phyloP scores from a whole-genome alignment of 1,284 basidiomycete species.

The Cutaneotrichosporon cavernicola region DNA sequence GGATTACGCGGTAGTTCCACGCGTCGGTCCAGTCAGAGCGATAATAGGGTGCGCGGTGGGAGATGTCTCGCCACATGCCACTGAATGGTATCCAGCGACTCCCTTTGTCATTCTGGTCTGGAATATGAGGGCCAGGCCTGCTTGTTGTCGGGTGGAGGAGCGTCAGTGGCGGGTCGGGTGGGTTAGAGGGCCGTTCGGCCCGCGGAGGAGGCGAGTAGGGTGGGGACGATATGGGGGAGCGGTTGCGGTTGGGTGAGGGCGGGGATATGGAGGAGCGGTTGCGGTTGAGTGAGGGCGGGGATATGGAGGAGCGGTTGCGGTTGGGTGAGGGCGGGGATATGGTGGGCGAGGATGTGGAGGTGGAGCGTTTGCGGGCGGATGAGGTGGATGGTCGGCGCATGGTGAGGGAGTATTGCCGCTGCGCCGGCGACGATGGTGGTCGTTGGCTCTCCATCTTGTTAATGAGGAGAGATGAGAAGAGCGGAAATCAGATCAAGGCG shows the following conservation, averaged over 20 bases:
- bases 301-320: no score
- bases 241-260: background rate
- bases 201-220: conserved; percentile 20
- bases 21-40: conserved; percentile 81
- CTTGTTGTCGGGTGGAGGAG: conserved; percentile 34
- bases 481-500: background rate
- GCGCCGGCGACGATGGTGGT: no score
- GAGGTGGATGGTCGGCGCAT: no score
- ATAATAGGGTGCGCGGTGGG: conserved; percentile 75
- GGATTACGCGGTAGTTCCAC: conserved; percentile 70
- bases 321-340: background rate
- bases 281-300: background rate
- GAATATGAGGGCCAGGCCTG: background rate
- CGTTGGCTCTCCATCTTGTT: no score
- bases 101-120: background rate
- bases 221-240: background rate
- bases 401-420: no score
- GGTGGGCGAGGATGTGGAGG: no score
- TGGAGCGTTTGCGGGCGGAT: no score
- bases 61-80: conserved; percentile 78
- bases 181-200: conserved; percentile 32
- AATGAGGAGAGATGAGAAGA: background rate
- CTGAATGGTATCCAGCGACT: conserved; percentile 20
- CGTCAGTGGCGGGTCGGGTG: conserved; percentile 44
- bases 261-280: no score